Evolutionary conservation across 306 rosid genomes (phyloP).

Genomic region (Casuarina glauca): DNA sequence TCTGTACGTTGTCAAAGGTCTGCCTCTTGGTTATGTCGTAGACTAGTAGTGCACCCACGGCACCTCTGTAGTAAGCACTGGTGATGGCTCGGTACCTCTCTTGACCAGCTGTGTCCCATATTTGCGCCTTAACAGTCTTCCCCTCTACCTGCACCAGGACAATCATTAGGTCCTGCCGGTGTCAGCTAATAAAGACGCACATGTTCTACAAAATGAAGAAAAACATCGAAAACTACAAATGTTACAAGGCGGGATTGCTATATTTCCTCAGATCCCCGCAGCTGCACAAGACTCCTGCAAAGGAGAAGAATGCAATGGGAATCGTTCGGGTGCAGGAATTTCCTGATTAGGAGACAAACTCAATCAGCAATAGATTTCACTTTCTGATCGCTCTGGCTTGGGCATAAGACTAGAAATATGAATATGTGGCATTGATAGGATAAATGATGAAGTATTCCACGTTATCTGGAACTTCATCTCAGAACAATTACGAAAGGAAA

Average conservation of each 20-base stretch:
- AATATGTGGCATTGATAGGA: no score
- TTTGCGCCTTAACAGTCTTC: constrained; percentile 82
- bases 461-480: no score
- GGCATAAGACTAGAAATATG: no score
- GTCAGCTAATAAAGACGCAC: not conserved
- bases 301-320: not conserved
- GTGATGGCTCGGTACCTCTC: constrained; percentile 86
- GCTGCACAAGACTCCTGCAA: not conserved
- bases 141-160: constrained; percentile 59
- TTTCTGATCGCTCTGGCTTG: no score
- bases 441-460: no score
- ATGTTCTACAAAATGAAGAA: not conserved
- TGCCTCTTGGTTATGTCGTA: constrained; percentile 80
- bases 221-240: not conserved
- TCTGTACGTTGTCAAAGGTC: constrained; percentile 67
- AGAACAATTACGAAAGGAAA: no score
- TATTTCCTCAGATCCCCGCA: not conserved
- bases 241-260: not conserved
- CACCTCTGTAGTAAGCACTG: constrained; percentile 85
- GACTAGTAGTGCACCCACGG: constrained; percentile 72
- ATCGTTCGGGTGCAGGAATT: not conserved
- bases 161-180: not conserved
- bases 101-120: constrained; percentile 94
- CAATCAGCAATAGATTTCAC: no score
- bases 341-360: no score